phyloP scores from a whole-genome alignment of 352 stramenopile genomes.

The Globisporangium nodosum region DNA sequence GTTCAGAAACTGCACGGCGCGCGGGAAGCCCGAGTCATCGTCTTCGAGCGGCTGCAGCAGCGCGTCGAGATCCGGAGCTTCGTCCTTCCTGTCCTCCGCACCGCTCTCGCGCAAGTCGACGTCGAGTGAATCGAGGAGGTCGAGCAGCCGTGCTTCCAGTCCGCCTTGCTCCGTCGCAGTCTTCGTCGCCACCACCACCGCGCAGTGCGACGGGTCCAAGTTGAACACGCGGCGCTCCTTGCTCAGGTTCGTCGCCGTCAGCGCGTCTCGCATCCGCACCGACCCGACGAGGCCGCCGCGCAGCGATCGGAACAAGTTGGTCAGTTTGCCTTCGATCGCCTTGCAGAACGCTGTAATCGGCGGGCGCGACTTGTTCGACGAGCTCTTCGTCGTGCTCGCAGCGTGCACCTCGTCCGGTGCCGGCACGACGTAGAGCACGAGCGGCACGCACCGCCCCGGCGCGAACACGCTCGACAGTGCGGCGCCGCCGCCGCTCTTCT shows the following conservation, averaged over 20 bases:
- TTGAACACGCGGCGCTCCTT: slow-evolving; percentile 70
- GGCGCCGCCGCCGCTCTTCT: slow-evolving; percentile 30
- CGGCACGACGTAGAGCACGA: slow-evolving; percentile 62
- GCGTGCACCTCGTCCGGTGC: slow-evolving; percentile 40
- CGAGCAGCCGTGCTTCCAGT: slow-evolving; percentile 29
- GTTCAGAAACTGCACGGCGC: slow-evolving; percentile 49
- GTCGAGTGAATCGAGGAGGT: slow-evolving; percentile 40
- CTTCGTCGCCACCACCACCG: slow-evolving; percentile 45
- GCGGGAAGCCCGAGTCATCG: slow-evolving; percentile 50
- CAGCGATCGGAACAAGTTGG: slow-evolving; percentile 44
- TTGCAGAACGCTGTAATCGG: slow-evolving; percentile 56
- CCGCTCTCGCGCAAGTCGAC: slow-evolving; percentile 9
- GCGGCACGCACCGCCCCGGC: slow-evolving; percentile 55
- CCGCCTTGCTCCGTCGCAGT: slow-evolving; percentile 23
- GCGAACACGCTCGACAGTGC: slow-evolving; percentile 31
- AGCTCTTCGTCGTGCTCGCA: slow-evolving; percentile 19
- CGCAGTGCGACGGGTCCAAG: slow-evolving; percentile 60
- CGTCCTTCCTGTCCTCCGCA: slow-evolving; percentile 13
- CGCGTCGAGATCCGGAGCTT: slow-evolving; percentile 20
- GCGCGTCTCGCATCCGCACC: slow-evolving; percentile 44
- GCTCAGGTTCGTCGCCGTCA: slow-evolving; percentile 43
- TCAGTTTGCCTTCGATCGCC: slow-evolving; percentile 46
- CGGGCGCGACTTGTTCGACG: slow-evolving; percentile 24
- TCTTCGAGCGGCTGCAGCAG: slow-evolving; percentile 44
- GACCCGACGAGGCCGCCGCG: slow-evolving; percentile 46